These are phyloP conservation scores for Pseudofabraea citricarpa DNA, from an alignment of 2,329 filamentous ascomycete species.

Conservation along the genomic window DNA sequence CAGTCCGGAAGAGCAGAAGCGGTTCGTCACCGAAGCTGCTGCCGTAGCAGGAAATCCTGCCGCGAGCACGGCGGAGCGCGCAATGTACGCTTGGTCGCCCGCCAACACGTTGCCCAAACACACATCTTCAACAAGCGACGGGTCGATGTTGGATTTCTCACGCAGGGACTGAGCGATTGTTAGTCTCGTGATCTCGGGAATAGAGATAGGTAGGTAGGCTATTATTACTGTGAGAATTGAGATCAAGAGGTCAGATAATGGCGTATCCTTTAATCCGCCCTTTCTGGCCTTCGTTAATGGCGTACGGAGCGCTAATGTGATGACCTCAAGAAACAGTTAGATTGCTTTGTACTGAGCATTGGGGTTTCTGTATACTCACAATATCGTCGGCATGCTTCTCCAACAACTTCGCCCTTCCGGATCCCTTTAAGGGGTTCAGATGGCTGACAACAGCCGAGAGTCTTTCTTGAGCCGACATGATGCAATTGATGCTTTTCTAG, in stretches of 20 bases:
- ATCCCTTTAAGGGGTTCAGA: constrained; percentile 32
- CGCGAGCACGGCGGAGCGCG: constrained; percentile 80
- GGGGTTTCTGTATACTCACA: constrained; percentile 33
- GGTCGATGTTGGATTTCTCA: constrained; percentile 46
- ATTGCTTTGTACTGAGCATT: background rate
- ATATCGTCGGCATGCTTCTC: constrained; percentile 90
- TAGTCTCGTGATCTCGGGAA: background rate
- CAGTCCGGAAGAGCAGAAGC: constrained; percentile 89
- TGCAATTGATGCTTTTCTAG: too few species aligned
- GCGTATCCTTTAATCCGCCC: constrained; percentile 91
- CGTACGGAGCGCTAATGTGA: constrained; percentile 85
- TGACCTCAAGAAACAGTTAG: constrained; percentile 45
- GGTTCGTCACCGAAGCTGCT: constrained; percentile 79
- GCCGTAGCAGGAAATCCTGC: constrained; percentile 83
- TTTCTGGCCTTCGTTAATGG: constrained; percentile 88
- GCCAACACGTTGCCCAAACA: constrained; percentile 87
- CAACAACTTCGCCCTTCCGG: constrained; percentile 49
- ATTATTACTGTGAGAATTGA: constrained; percentile 77
- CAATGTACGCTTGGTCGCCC: constrained; percentile 88
- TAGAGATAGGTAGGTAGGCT: constrained; percentile 52
- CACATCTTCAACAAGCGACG: constrained; percentile 81
- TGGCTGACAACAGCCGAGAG: constrained; percentile 34
- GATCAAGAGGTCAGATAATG: constrained; percentile 75
- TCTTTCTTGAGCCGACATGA: constrained; percentile 18
- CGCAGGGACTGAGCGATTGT: constrained; percentile 8